These are phyloP conservation scores for Skeletonema marinoi DNA, from an alignment of 108 stramenopile genomes.

Conservation along the genomic window DNA sequence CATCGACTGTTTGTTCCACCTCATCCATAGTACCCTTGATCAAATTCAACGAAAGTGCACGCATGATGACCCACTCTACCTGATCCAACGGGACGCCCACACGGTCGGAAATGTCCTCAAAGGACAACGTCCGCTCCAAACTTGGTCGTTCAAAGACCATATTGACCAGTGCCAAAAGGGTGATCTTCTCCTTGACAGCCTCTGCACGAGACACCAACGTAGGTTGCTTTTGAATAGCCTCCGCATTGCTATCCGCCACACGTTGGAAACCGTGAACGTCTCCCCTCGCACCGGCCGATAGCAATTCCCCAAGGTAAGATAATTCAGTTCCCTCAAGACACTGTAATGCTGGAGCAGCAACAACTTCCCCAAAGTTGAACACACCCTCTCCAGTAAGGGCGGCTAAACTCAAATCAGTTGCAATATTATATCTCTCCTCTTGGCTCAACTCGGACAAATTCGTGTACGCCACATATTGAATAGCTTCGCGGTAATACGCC, in stretches of 20 bases:
- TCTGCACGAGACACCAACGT: constrained; percentile 79
- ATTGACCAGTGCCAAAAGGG: constrained; percentile 92
- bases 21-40: constrained; percentile 91
- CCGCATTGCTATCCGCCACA: constrained; percentile 58
- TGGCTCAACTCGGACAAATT: constrained; percentile 25
- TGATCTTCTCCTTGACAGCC: constrained; percentile 95
- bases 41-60: constrained; percentile 92
- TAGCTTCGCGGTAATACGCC: constrained; percentile 89
- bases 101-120: constrained; percentile 85
- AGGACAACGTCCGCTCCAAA: constrained; percentile 85
- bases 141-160: constrained; percentile 93
- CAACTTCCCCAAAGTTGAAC: constrained; percentile 96
- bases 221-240: constrained; percentile 80
- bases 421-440: constrained; percentile 60
- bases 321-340: constrained; percentile 69
- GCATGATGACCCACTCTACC: constrained; percentile 99
- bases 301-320: constrained; percentile 76
- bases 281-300: constrained; percentile 86
- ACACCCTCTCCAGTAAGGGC: constrained; percentile 97
- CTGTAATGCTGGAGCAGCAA: constrained; percentile 84
- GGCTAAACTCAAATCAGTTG: constrained; percentile 92
- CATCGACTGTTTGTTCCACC: constrained; percentile 81
- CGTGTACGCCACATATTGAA: constrained; percentile 89
- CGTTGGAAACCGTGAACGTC: constrained; percentile 82
- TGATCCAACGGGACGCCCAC: constrained; percentile 79